phyloP scores from a whole-genome alignment of 1,139 yeast genomes.

The Tardiomyces depauwii region DNA sequence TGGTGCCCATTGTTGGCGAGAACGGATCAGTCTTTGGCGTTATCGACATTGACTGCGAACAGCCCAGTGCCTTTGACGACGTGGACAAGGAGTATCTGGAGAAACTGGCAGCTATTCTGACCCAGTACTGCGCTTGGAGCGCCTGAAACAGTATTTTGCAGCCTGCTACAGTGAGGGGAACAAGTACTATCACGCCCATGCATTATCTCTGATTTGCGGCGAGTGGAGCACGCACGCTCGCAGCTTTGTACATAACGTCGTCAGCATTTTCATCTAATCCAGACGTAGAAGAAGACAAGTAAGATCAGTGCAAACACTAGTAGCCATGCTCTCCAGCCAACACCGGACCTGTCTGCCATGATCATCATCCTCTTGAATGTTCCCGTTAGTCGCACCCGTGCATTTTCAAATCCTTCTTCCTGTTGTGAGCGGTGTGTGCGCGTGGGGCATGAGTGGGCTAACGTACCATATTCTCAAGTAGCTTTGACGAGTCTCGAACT shows the following conservation, averaged over 20 bases:
- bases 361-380: slow-evolving; percentile 65
- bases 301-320: slow-evolving; percentile 50
- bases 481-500: slow-evolving; percentile 59
- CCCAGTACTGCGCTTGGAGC: slow-evolving; percentile 31
- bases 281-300: slow-evolving; percentile 70
- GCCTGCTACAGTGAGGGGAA: no score
- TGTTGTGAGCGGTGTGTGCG: slow-evolving; percentile 23
- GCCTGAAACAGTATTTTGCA: no score
- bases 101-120: slow-evolving; percentile 41
- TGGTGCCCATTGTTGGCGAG: slow-evolving; percentile 59
- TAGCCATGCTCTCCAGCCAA: slow-evolving; percentile 73
- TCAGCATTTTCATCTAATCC: slow-evolving; percentile 29
- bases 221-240: no score
- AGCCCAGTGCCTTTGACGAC: slow-evolving; percentile 51
- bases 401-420: slow-evolving; percentile 36
- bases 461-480: slow-evolving; percentile 25
- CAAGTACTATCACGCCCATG: no score
- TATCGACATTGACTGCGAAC: slow-evolving; percentile 74
- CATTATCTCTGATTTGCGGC: no score
- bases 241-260: not conserved
- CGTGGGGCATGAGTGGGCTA: no score
- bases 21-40: slow-evolving; percentile 45
- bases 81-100: slow-evolving; percentile 52
- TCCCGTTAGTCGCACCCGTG: slow-evolving; percentile 41
- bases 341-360: slow-evolving; percentile 77